Conservation (phyloP, 345 rosid species). For the Psidium guajava region DNA sequence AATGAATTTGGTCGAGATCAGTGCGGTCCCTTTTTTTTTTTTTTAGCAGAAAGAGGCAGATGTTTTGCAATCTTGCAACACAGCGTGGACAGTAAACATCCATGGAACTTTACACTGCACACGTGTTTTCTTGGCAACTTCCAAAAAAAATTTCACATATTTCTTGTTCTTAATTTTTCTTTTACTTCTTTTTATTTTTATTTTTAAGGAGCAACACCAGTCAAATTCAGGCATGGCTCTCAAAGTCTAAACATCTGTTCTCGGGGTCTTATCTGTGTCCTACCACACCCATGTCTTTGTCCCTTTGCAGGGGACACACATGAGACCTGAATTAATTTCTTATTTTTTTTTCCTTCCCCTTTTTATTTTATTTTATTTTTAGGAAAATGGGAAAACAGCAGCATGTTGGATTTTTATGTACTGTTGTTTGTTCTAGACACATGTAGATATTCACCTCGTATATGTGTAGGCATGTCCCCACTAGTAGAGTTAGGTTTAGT, state of each 20-base stretch:
- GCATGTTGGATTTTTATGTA: not conserved
- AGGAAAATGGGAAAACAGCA: not conserved
- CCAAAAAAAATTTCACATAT: too few species aligned
- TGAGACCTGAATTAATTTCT: not conserved
- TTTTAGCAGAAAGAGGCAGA: constrained; percentile 2
- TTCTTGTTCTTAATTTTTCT: not conserved
- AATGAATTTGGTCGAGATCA: not conserved
- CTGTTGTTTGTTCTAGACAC: not conserved
- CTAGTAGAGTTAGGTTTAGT: not conserved
- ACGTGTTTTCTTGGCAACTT: not conserved
- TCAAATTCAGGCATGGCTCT: not conserved
- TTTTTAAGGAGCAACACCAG: not conserved
- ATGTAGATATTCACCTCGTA: not conserved
- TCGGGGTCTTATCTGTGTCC: not conserved
- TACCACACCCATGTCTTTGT: not conserved
- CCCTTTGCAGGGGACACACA: not conserved
- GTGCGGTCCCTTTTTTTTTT: not conserved
- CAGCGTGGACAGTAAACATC: not conserved
- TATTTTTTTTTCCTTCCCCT: not conserved
- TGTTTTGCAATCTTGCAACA: constrained; percentile 5
- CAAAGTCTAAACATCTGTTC: not conserved
- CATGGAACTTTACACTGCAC: not conserved
- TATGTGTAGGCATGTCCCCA: not conserved
- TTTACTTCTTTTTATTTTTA: not conserved
- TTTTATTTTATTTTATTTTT: not conserved